These are phyloP conservation scores for Puccinia coronata DNA, from an alignment of 1,284 basidiomycete genomes.

Conservation along the genomic window DNA sequence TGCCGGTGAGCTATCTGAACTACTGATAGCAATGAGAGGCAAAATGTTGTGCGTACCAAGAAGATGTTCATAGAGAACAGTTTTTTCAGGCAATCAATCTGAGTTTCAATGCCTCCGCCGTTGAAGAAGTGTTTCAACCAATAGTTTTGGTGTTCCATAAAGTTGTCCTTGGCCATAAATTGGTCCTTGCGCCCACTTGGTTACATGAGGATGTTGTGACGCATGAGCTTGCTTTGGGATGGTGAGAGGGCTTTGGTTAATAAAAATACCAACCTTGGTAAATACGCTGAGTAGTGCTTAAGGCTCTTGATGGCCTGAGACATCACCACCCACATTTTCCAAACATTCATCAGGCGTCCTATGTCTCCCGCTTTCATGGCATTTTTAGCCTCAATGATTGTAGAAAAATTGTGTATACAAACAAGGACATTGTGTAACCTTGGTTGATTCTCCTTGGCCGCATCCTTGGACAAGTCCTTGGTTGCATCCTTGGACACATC, in stretches of 20 bases:
- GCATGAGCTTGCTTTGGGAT: background rate
- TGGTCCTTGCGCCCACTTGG: background rate
- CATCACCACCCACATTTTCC: slow-evolving; percentile 23
- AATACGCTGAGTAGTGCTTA: background rate
- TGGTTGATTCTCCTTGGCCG: too few species aligned
- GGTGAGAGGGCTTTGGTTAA: background rate
- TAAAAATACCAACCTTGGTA: background rate
- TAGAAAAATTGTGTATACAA: background rate
- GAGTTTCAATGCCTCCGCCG: background rate
- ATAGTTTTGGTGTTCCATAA: slow-evolving; percentile 19
- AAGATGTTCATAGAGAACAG: background rate
- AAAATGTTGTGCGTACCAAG: background rate
- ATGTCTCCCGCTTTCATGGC: slow-evolving; percentile 12
- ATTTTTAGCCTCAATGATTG: background rate
- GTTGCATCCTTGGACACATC: too few species aligned
- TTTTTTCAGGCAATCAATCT: background rate
- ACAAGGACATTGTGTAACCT: background rate
- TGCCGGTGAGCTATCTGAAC: background rate
- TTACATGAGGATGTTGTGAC: background rate
- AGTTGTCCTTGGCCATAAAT: slow-evolving; percentile 9
- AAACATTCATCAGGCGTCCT: background rate
- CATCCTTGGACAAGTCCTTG: too few species aligned
- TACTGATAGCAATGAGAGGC: background rate
- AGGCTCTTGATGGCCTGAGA: background rate
- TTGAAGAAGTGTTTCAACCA: slow-evolving; percentile 11